Conservation (phyloP, 108 stramenopile genomes). For the Stephanodiscus minutulus region DNA sequence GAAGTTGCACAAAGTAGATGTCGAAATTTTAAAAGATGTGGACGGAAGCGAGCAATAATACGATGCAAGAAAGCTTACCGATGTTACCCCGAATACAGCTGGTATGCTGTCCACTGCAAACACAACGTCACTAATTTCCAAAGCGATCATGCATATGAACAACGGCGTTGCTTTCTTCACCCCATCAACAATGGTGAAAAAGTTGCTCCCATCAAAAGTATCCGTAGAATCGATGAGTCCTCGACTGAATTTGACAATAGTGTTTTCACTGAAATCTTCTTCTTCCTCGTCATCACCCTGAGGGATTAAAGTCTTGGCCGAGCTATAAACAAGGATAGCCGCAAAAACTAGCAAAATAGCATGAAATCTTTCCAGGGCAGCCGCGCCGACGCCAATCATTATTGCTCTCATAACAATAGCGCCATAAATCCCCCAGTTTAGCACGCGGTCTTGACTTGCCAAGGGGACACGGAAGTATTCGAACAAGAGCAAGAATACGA, state of each 20-base stretch:
- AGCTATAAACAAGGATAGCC: conserved; percentile 80
- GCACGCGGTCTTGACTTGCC: conserved; percentile 68
- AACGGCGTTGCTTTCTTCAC: conserved; percentile 87
- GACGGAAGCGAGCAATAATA: neutral
- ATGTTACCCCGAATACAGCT: conserved; percentile 94
- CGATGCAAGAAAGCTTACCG: conserved; percentile 54
- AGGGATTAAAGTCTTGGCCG: conserved; percentile 71
- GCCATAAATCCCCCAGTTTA: conserved; percentile 88
- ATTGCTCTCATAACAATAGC: conserved; percentile 91
- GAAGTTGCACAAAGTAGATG: conserved; percentile 1
- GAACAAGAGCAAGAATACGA: conserved; percentile 90
- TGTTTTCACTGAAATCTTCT: conserved; percentile 77
- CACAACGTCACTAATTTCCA: conserved; percentile 95
- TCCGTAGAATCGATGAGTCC: conserved; percentile 70
- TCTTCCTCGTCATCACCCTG: conserved; percentile 80
- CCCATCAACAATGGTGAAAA: conserved; percentile 87
- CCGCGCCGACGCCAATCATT: conserved; percentile 93
- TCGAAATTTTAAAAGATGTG: neutral
- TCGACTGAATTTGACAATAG: conserved; percentile 67
- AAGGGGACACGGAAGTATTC: conserved; percentile 86
- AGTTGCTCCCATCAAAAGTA: conserved; percentile 85
- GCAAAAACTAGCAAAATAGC: conserved; percentile 88
- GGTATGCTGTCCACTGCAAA: conserved; percentile 97
- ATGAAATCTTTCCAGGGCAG: conserved; percentile 85
- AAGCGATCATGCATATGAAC: conserved; percentile 91